Evolutionary conservation across 78 protist species (phyloP).

Genomic region (slime mould (Dictyostelium discoideum)): DNA sequence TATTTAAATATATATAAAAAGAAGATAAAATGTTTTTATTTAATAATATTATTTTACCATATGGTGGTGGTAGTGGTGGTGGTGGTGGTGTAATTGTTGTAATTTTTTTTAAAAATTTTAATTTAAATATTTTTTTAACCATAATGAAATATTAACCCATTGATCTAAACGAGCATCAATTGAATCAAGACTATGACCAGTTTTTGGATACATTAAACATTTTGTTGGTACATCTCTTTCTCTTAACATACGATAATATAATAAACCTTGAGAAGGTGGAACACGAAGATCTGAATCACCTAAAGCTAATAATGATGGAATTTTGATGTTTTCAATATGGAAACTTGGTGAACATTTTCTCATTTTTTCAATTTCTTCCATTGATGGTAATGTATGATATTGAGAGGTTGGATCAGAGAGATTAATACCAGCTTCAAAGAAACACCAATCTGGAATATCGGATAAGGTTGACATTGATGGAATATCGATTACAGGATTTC

Average conservation of each 20-base stretch:
- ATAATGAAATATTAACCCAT: constrained; percentile 53
- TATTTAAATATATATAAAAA: too few relatives aligned
- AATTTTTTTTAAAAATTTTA: background rate
- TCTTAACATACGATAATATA: constrained; percentile 15
- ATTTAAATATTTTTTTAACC: constrained; percentile 53
- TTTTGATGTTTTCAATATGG: background rate
- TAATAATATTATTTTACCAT: too few relatives aligned
- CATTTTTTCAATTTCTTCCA: constrained; percentile 40
- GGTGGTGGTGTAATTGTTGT: too few relatives aligned
- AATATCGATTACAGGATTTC: constrained; percentile 77
- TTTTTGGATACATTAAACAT: constrained; percentile 58
- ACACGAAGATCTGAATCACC: constrained; percentile 49
- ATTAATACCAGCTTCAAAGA: constrained; percentile 60
- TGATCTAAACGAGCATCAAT: constrained; percentile 67
- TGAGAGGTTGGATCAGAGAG: constrained; percentile 6
- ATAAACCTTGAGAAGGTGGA: constrained; percentile 71
- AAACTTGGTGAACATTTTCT: constrained; percentile 59
- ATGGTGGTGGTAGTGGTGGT: too few relatives aligned
- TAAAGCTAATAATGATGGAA: constrained; percentile 28
- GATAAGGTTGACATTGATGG: constrained; percentile 50
- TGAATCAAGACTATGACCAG: constrained; percentile 49
- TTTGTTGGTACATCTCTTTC: constrained; percentile 46
- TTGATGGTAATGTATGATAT: constrained; percentile 32
- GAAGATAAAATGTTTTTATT: too few relatives aligned
- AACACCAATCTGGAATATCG: constrained; percentile 78